These are phyloP conservation scores for Anisodus acutangulus DNA, from an alignment of 257 asterid genomes.

Conservation along the genomic window DNA sequence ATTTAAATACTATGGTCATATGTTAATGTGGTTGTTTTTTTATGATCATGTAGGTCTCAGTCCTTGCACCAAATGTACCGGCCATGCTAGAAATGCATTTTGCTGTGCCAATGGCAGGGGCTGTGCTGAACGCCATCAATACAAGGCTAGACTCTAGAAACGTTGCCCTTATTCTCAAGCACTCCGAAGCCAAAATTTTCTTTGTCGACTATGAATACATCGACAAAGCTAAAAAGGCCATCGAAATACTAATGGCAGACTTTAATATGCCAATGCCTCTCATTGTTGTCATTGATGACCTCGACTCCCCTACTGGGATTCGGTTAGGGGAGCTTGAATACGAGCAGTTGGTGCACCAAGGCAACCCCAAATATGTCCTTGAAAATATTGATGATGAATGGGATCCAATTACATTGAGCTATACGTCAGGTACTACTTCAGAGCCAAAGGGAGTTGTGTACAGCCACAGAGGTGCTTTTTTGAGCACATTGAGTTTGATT, in stretches of 20 bases:
- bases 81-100: too few relatives aligned
- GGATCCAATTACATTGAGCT: too few relatives aligned
- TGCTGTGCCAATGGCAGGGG: too few relatives aligned
- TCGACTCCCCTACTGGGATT: slow-evolving; percentile 7
- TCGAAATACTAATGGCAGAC: slow-evolving; percentile 43
- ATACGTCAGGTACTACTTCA: too few relatives aligned
- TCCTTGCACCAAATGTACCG: slow-evolving; percentile 11
- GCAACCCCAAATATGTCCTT: slow-evolving; percentile 43
- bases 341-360: slow-evolving; percentile 54
- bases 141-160: slow-evolving; percentile 69
- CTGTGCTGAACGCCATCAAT: slow-evolving; percentile 62
- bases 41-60: slow-evolving; percentile 57
- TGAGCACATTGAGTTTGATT: too few relatives aligned
- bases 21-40: neutral
- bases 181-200: slow-evolving; percentile 71
- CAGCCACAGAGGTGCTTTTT: too few relatives aligned
- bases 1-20: neutral
- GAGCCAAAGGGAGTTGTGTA: too few relatives aligned
- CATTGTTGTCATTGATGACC: slow-evolving; percentile 70
- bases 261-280: slow-evolving; percentile 44
- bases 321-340: slow-evolving; percentile 69
- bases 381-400: slow-evolving; percentile 57
- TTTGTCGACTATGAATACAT: slow-evolving; percentile 65
- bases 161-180: slow-evolving; percentile 67
- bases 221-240: slow-evolving; percentile 56